A percentile compares a stretch with the other conserved stretches of the same genome.
Evolutionary conservation across 2,329 filamentous ascomycete genomes (phyloP).

Genomic region (Alternaria triticina): DNA sequence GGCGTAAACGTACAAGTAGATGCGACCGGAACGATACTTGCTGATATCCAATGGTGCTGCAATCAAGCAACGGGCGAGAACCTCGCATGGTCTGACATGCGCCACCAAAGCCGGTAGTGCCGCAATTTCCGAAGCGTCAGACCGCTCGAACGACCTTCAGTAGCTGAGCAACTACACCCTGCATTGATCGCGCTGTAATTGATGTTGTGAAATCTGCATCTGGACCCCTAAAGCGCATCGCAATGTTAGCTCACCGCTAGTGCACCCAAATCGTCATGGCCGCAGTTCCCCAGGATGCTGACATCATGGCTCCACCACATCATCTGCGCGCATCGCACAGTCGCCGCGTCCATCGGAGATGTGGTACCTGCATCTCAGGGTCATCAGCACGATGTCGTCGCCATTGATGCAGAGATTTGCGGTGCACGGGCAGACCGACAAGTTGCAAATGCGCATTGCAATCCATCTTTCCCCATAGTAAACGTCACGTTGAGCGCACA

Average conservation of each 20-base stretch:
- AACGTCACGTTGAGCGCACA: conserved; percentile 3
- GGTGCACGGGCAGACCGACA: neutral
- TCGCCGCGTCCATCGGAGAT: conserved; percentile 12
- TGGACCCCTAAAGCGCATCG: neutral
- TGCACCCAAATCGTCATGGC: neutral
- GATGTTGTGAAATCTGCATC: neutral
- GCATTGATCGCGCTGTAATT: neutral
- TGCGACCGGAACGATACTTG: neutral
- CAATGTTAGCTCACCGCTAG: neutral
- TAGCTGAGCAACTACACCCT: neutral
- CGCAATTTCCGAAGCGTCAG: neutral
- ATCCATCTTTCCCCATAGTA: conserved; percentile 5
- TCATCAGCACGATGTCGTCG: conserved; percentile 6
- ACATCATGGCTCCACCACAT: conserved; percentile 17
- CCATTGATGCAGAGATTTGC: conserved; percentile 10
- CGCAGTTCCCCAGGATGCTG: conserved; percentile 7
- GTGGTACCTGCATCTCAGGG: conserved; percentile 9
- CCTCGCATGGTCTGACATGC: neutral
- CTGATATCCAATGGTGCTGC: neutral
- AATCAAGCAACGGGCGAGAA: neutral
- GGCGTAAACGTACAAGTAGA: neutral
- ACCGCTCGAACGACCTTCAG: neutral
- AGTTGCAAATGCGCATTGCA: neutral
- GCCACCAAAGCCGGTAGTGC: neutral
- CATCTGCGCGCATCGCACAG: conserved; percentile 4